Evolutionary conservation across 352 stramenopile genomes (phyloP).

Genomic region (Pythium chondricola): DNA sequence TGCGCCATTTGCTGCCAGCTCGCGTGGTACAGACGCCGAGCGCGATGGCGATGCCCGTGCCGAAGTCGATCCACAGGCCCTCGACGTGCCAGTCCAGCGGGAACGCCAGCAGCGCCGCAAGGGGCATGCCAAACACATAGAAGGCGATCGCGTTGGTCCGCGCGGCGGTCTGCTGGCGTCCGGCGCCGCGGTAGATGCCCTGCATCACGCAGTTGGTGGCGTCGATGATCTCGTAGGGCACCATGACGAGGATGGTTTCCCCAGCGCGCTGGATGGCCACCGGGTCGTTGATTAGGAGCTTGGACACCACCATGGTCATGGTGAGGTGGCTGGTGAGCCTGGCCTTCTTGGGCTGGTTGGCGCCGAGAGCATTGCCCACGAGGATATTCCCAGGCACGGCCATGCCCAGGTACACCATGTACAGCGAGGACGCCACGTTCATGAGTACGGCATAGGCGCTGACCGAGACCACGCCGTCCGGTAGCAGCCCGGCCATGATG

Average conservation of each 20-base stretch:
- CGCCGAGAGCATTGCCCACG: slow-evolving; percentile 76
- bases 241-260: slow-evolving; percentile 52
- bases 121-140: slow-evolving; percentile 70
- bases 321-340: slow-evolving; percentile 45
- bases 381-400: slow-evolving; percentile 65
- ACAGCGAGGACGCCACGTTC: slow-evolving; percentile 57
- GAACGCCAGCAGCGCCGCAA: slow-evolving; percentile 61
- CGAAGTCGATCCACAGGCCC: slow-evolving; percentile 80
- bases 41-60: slow-evolving; percentile 32
- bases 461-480: slow-evolving; percentile 62
- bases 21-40: slow-evolving; percentile 42
- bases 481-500: slow-evolving; percentile 58
- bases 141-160: slow-evolving; percentile 74
- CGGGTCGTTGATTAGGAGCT: slow-evolving; percentile 47
- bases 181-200: slow-evolving; percentile 72
- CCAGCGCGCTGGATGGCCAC: slow-evolving; percentile 37
- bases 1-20: slow-evolving; percentile 56
- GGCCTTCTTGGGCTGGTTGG: slow-evolving; percentile 61
- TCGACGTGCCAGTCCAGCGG: slow-evolving; percentile 37
- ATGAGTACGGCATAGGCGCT: slow-evolving; percentile 70
- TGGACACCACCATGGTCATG: slow-evolving; percentile 32
- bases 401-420: slow-evolving; percentile 68
- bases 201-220: slow-evolving; percentile 65
- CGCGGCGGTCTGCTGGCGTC: slow-evolving; percentile 60
- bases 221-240: slow-evolving; percentile 74